phyloP scores from a whole-genome alignment of 371 early-diverging fungal genomes.

The Thermomucor indicae-seudaticae region DNA sequence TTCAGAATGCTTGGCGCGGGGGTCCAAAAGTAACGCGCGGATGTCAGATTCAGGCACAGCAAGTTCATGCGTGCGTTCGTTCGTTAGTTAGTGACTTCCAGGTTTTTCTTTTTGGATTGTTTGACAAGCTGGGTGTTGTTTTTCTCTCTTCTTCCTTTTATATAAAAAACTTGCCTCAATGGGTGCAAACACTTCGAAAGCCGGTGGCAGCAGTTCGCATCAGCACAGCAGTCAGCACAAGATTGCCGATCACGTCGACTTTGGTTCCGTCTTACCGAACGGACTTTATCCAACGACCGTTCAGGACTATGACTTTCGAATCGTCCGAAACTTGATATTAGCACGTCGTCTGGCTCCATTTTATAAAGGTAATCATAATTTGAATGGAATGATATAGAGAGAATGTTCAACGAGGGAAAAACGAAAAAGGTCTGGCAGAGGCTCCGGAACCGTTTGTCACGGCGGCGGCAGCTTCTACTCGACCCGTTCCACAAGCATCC shows the following conservation, averaged over 20 bases:
- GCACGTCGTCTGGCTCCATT: constrained; percentile 80
- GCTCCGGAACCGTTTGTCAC: constrained; percentile 30
- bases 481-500: constrained; percentile 20
- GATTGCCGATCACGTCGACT: constrained; percentile 61
- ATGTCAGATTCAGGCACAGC: too few species aligned
- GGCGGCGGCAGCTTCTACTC: constrained; percentile 7
- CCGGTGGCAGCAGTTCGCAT: background rate
- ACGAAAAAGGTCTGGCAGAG: constrained; percentile 20
- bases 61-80: too few species aligned
- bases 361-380: constrained; percentile 58
- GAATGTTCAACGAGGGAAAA: background rate
- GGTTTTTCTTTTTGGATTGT: constrained; percentile 4
- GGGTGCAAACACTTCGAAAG: constrained; percentile 17
- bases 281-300: constrained; percentile 11
- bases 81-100: too few species aligned
- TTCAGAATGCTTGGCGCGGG: too few species aligned
- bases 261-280: constrained; percentile 65
- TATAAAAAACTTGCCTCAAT: background rate
- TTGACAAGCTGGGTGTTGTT: constrained; percentile 1
- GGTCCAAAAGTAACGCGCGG: too few species aligned
- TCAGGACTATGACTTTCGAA: constrained; percentile 16
- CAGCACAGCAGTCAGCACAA: constrained; percentile 25
- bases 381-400: too few species aligned
- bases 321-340: constrained; percentile 65
- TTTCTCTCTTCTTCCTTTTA: constrained; percentile 2